These are phyloP conservation scores for Nannochloropsis limnetica DNA, from an alignment of 352 stramenopile species.

Conservation along the genomic window DNA sequence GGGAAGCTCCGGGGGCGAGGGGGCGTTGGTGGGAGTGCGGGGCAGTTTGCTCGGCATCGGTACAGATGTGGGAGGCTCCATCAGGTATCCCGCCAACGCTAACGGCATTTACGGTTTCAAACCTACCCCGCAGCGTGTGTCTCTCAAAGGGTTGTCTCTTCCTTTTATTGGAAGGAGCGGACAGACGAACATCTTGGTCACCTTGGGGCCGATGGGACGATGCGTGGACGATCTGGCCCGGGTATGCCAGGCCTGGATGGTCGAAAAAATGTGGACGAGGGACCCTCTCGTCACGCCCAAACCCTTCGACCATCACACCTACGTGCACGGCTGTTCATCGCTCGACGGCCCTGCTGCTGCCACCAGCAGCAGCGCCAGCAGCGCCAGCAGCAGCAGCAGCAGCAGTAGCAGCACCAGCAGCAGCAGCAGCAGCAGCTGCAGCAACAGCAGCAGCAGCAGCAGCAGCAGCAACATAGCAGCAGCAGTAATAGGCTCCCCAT, in stretches of 20 bases:
- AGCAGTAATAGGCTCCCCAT: too few species aligned
- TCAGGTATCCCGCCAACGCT: slow-evolving; percentile 52
- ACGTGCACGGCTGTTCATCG: neutral
- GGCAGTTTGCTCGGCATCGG: slow-evolving; percentile 49
- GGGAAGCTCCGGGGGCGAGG: slow-evolving; percentile 53
- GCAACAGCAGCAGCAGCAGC: too few species aligned
- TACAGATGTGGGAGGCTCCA: slow-evolving; percentile 54
- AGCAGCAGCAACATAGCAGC: too few species aligned
- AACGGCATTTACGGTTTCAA: slow-evolving; percentile 55
- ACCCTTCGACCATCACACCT: slow-evolving; percentile 39
- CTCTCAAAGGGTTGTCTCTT: slow-evolving; percentile 39
- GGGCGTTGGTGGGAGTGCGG: slow-evolving; percentile 43
- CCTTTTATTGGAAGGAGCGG: slow-evolving; percentile 37
- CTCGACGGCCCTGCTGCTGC: too few species aligned
- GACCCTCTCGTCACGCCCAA: slow-evolving; percentile 40
- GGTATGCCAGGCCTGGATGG: slow-evolving; percentile 45
- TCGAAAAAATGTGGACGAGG: slow-evolving; percentile 41
- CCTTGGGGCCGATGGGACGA: slow-evolving; percentile 51
- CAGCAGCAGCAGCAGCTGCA: too few species aligned
- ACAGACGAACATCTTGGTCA: slow-evolving; percentile 12
- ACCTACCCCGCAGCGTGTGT: slow-evolving; percentile 50
- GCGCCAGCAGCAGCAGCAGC: neutral
- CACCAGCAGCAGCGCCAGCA: neutral
- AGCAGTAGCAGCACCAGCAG: neutral
- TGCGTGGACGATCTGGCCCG: slow-evolving; percentile 51